Conservation (phyloP, 176 grass and related monocot genomes). For the Bolboschoenus planiculmis region DNA sequence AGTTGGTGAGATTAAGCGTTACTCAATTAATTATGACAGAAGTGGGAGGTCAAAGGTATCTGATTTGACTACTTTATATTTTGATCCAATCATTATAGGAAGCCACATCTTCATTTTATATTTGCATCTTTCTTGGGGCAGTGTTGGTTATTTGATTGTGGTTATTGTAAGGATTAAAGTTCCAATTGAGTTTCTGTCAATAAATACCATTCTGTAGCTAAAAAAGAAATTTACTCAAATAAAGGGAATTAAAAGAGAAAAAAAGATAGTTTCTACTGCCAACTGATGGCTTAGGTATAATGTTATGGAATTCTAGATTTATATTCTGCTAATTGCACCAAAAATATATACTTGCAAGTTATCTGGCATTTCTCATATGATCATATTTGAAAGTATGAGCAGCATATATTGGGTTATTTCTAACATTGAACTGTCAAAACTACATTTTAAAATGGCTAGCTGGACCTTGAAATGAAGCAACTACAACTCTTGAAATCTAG, state of each 20-base stretch:
- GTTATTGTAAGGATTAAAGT: background rate
- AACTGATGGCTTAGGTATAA: background rate
- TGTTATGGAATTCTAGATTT: background rate
- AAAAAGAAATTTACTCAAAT: background rate
- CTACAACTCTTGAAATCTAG: background rate
- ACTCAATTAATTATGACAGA: constrained; percentile 80
- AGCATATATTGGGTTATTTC: background rate
- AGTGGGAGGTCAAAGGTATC: constrained; percentile 71
- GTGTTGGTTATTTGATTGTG: background rate
- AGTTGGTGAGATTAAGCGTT: constrained; percentile 76
- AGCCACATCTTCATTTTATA: background rate
- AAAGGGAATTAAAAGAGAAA: background rate
- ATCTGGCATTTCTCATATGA: background rate
- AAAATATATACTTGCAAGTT: background rate
- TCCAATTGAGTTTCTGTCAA: background rate
- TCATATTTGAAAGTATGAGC: background rate
- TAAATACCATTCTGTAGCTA: background rate
- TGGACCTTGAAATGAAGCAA: background rate
- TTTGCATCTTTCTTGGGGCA: background rate
- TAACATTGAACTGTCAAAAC: background rate
- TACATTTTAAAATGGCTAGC: background rate
- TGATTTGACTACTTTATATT: background rate
- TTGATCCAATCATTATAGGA: background rate
- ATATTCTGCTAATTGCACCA: background rate
- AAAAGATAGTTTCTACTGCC: background rate